Base-by-base conservation (phyloP, 2,329 filamentous ascomycete genomes). In the Pseudocercospora fuligena region DNA sequence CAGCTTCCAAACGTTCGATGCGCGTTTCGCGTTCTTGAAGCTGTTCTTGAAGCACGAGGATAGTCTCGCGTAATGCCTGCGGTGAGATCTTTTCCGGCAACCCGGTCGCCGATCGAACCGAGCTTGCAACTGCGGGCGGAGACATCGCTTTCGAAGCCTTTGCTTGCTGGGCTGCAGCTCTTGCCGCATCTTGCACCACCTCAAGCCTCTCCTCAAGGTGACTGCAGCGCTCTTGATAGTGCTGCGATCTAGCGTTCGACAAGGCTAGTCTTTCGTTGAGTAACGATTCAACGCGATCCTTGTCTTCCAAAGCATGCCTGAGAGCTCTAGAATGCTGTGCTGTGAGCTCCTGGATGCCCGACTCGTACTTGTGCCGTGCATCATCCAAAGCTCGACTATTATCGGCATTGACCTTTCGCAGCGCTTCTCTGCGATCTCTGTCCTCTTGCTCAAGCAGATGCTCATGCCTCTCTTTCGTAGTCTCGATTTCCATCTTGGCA, bases 21-120 rank as follows among this genome's bases (percentile, higher is more conserved):
- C 89, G 90, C 67, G 90, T 87, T 81, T 99, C 95, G 61, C 95
- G 93, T 73, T 95, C 93, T 78, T 98, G 95, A 6, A 99, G 86
- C 79, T 99, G 95, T 79, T 98, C 94, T 80, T 99, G 95, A 27
- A 99, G 85, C 19, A 97, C 95, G 80, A 97, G 89, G 76, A 99
- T 97, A 0, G 94, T 97, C 80, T 99, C 95, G 31, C 95, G 91
- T 33, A 99, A 87, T 6, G 95, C 95, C 80, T 98, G 94, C 0
- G 94, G 92, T 2, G 94, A 97, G 65, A 97, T 92, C 84, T 91
- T 97, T 78, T 95, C 93, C 0, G 92, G 91, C 3, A 89, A 76
- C 47, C 82, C 80, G 6, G 31, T 12, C 9, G 56, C 11, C n/a
- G 27, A 36, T 23, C 56, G 29, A 12, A 62, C 27, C n/a, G 67